Percentiles rank a stretch among this genome's conserved stretches.
Evolutionary conservation across 2,329 filamentous ascomycete genomes (phyloP).

Genomic region (Colletotrichum camelliae): DNA sequence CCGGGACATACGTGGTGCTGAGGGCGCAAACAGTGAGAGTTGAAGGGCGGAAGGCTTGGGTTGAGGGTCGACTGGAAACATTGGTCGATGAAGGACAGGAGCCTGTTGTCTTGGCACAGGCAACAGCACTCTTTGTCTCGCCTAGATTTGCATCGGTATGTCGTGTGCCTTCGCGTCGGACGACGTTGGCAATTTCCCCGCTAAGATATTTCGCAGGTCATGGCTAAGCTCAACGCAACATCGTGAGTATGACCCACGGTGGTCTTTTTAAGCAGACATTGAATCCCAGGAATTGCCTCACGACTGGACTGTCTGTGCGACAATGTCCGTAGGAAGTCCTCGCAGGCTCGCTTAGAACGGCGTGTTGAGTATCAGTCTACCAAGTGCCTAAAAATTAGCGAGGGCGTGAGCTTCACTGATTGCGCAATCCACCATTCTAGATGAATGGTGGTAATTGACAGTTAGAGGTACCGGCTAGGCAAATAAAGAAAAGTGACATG

Average conservation of each 20-base stretch:
- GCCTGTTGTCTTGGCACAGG: constrained; percentile 77
- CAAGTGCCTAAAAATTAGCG: neutral
- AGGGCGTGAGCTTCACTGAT: neutral
- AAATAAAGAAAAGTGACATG: neutral
- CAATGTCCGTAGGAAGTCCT: neutral
- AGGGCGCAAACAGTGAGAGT: constrained; percentile 81
- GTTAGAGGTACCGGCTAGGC: neutral
- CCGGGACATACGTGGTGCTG: constrained; percentile 78
- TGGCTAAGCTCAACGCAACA: constrained; percentile 27
- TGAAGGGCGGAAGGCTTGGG: constrained; percentile 94
- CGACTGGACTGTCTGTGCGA: neutral
- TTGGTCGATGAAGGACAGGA: constrained; percentile 66
- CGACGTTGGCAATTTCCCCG: neutral
- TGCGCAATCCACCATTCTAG: neutral
- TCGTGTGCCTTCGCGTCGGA: constrained; percentile 23
- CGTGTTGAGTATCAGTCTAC: neutral
- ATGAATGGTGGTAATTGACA: neutral
- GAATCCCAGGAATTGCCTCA: neutral
- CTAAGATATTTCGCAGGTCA: constrained; percentile 29
- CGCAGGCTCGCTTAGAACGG: neutral
- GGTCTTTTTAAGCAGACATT: neutral
- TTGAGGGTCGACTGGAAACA: constrained; percentile 85
- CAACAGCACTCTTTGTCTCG: constrained; percentile 86
- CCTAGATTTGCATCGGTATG: constrained; percentile 81
- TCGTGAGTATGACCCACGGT: neutral